Conservation (phyloP, 352 stramenopile genomes). For the Pythium volutum region DNA sequence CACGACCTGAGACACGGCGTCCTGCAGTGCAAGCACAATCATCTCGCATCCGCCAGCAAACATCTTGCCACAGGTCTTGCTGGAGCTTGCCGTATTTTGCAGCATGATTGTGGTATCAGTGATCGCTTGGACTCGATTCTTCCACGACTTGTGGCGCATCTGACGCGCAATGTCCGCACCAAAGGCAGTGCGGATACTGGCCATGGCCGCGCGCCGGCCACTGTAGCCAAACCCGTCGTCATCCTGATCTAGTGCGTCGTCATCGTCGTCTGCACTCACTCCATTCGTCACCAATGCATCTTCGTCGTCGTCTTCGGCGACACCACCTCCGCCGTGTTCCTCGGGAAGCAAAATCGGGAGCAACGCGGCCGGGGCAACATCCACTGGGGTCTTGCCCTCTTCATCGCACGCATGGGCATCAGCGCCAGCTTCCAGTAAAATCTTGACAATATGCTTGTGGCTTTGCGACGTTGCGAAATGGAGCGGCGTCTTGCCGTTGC, state of each 20-base stretch:
- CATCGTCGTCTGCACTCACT: conserved; percentile 20
- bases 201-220: conserved; percentile 16
- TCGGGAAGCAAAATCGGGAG: conserved; percentile 47
- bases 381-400: conserved; percentile 55
- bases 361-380: conserved; percentile 51
- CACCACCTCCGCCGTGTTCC: conserved; percentile 31
- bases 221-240: conserved; percentile 35
- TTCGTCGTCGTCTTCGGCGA: conserved; percentile 26
- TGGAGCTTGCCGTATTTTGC: conserved; percentile 34
- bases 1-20: conserved; percentile 66
- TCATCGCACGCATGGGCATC: conserved; percentile 62
- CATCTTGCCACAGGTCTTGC: conserved; percentile 41
- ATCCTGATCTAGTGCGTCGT: conserved; percentile 28
- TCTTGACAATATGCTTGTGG: conserved; percentile 55
- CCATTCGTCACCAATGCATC: conserved; percentile 23
- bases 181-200: conserved; percentile 43
- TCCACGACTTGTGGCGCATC: conserved; percentile 62
- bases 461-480: conserved; percentile 68
- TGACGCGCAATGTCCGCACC: conserved; percentile 43
- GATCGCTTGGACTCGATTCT: conserved; percentile 49
- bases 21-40: conserved; percentile 49
- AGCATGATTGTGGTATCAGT: conserved; percentile 48
- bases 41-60: conserved; percentile 68
- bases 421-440: conserved; percentile 65
- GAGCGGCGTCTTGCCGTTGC: conserved; percentile 73